Percentiles rank a stretch among this genome's conserved stretches.
Evolutionary conservation across 2,329 filamentous ascomycete genomes (phyloP).

Genomic region (Pestalotiopsis sp.): DNA sequence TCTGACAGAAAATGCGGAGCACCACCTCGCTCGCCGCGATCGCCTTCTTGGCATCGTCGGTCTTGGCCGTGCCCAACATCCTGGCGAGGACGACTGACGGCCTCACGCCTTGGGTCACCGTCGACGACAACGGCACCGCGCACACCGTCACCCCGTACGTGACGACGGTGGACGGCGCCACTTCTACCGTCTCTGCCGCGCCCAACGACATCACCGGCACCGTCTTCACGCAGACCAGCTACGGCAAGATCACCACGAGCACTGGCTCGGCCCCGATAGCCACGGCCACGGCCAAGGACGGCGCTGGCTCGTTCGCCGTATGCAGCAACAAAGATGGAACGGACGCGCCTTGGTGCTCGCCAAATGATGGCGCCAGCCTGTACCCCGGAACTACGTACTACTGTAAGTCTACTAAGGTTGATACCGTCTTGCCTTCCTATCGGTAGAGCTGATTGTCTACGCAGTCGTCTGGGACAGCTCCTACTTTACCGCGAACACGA

Average conservation of each 20-base stretch:
- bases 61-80: conserved; percentile 26
- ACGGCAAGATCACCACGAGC: conserved; percentile 29
- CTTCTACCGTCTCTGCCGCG: conserved; percentile 39
- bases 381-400: conserved; percentile 53
- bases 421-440: not conserved
- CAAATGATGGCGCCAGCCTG: conserved; percentile 44
- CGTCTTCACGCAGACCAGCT: conserved; percentile 35
- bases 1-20: conserved; percentile 26
- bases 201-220: conserved; percentile 45
- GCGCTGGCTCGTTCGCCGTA: conserved; percentile 50
- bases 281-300: conserved; percentile 44
- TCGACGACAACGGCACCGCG: conserved; percentile 49
- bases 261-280: conserved; percentile 49
- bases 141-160: conserved; percentile 52
- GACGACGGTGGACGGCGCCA: conserved; percentile 49
- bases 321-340: conserved; percentile 52
- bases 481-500: conserved; percentile 48
- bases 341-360: conserved; percentile 55
- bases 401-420: conserved; percentile 14
- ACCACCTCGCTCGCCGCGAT: conserved; percentile 22
- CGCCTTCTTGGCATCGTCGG: conserved; percentile 26
- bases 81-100: conserved; percentile 27
- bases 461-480: conserved; percentile 56
- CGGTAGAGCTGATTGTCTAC: not conserved
- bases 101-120: conserved; percentile 53